These are phyloP conservation scores for Gryganskiella cystojenkinii DNA, from an alignment of 192 early-diverging fungal species.

Conservation along the genomic window DNA sequence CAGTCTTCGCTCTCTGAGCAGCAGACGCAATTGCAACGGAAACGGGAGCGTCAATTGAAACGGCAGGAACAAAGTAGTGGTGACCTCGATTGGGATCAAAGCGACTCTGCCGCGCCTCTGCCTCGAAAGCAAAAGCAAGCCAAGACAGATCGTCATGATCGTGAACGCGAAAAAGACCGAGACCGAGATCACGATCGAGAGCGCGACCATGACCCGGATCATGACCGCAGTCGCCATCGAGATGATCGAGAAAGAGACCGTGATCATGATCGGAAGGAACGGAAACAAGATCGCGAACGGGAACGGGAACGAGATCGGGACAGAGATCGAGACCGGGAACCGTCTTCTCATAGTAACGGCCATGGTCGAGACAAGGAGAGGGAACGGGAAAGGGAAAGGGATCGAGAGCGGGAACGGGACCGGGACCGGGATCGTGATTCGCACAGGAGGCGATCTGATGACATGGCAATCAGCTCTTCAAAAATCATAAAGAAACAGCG, in stretches of 20 bases:
- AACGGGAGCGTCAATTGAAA: conserved; percentile 4
- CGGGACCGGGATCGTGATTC: conserved; percentile 1
- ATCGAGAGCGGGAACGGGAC: neutral
- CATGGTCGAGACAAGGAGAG: conserved; percentile 6
- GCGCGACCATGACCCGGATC: neutral
- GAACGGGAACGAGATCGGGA: conserved; percentile 2
- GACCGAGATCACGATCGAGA: neutral
- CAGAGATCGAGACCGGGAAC: conserved; percentile 9
- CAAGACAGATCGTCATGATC: too few relatives aligned
- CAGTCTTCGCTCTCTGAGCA: neutral
- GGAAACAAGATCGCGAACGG: neutral
- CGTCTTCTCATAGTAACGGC: neutral
- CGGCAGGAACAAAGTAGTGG: too few relatives aligned
- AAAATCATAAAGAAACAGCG: conserved; percentile 28
- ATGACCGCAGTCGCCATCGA: neutral
- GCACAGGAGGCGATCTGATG: neutral
- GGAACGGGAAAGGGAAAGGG: conserved; percentile 1
- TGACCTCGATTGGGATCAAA: too few relatives aligned
- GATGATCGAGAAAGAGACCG: neutral
- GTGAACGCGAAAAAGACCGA: neutral
- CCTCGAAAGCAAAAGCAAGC: too few relatives aligned
- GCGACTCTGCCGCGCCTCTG: too few relatives aligned
- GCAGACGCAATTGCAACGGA: neutral
- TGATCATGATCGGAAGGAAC: neutral
- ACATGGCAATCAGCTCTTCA: neutral